These are phyloP conservation scores for Elsinoe fawcettii DNA, from an alignment of 2,329 filamentous ascomycete species.

Conservation along the genomic window DNA sequence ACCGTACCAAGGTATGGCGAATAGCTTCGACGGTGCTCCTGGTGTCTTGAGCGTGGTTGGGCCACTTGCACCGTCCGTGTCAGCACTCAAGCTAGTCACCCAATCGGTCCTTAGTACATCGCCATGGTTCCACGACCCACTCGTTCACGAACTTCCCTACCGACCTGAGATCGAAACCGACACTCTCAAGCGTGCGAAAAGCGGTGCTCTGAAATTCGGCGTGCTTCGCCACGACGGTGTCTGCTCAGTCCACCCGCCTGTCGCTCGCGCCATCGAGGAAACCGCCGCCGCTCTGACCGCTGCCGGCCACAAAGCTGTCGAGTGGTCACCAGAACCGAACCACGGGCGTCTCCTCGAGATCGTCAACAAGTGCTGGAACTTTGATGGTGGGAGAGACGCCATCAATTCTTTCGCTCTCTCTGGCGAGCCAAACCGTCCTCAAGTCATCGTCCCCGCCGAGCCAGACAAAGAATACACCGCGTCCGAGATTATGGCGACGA, in stretches of 20 bases:
- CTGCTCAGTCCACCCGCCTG: conserved; percentile 49
- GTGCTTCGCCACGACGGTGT: conserved; percentile 46
- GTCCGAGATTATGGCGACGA: conserved; percentile 40
- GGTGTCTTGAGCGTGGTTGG: conserved; percentile 56
- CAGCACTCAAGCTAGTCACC: conserved; percentile 48
- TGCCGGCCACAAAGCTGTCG: conserved; percentile 51
- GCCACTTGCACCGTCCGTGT: conserved; percentile 50
- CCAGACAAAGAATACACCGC: conserved; percentile 32
- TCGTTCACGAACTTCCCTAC: conserved; percentile 60
- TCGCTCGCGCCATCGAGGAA: conserved; percentile 47
- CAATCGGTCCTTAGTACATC: conserved; percentile 49
- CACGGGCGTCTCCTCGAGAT: conserved; percentile 36
- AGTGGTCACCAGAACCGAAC: conserved; percentile 48
- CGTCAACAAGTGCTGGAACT: conserved; percentile 33
- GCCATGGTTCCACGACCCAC: conserved; percentile 61
- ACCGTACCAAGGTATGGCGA: conserved; percentile 52
- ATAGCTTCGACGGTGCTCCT: conserved; percentile 58
- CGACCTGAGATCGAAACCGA: conserved; percentile 39
- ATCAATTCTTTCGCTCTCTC: conserved; percentile 46
- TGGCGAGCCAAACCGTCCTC: conserved; percentile 45
- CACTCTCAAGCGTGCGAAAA: conserved; percentile 33
- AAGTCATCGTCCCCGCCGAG: conserved; percentile 33
- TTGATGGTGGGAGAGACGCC: conserved; percentile 46
- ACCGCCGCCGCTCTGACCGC: conserved; percentile 43
- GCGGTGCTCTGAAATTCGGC: conserved; percentile 45